Evolutionary conservation across 1,284 basidiomycete species (phyloP).

Genomic region (Cryptococcus jaspeensis): DNA sequence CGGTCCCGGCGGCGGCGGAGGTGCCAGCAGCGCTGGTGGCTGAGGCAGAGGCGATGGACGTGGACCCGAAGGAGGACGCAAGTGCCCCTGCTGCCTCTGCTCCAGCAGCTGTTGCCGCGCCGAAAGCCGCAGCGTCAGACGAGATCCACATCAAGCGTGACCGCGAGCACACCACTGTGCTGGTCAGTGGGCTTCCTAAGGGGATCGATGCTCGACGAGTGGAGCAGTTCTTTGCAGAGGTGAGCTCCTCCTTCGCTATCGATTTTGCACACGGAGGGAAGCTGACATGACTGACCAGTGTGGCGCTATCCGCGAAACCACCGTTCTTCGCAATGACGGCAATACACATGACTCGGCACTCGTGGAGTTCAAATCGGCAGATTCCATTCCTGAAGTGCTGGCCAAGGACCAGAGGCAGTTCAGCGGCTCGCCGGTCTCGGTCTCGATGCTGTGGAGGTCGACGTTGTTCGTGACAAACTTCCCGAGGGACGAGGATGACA

Average conservation of each 20-base stretch:
- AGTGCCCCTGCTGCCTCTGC: slow-evolving; percentile 11
- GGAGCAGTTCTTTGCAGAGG: slow-evolving; percentile 76
- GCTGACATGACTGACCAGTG: slow-evolving; percentile 59
- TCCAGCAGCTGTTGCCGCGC: not conserved
- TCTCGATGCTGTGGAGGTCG: slow-evolving; percentile 88
- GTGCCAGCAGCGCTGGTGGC: not conserved
- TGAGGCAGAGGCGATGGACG: slow-evolving; percentile 16
- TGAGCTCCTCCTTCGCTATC: slow-evolving; percentile 52
- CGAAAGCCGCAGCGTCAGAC: slow-evolving; percentile 15
- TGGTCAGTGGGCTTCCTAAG: slow-evolving; percentile 70
- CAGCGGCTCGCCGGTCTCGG: slow-evolving; percentile 67
- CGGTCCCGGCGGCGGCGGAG: not conserved
- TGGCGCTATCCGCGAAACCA: slow-evolving; percentile 72
- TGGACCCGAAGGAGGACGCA: slow-evolving; percentile 4
- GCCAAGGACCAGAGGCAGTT: slow-evolving; percentile 92
- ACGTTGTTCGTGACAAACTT: slow-evolving; percentile 98
- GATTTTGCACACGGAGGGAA: not conserved
- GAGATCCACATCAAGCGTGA: slow-evolving; percentile 55
- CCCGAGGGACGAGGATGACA: slow-evolving; percentile 79
- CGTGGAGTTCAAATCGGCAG: slow-evolving; percentile 52
- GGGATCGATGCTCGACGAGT: slow-evolving; percentile 66
- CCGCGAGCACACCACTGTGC: slow-evolving; percentile 90
- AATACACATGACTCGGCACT: slow-evolving; percentile 37
- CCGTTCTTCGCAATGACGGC: slow-evolving; percentile 48
- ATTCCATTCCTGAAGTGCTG: slow-evolving; percentile 75